phyloP scores from a whole-genome alignment of 306 rosid genomes.

The Trifolium dubium region DNA sequence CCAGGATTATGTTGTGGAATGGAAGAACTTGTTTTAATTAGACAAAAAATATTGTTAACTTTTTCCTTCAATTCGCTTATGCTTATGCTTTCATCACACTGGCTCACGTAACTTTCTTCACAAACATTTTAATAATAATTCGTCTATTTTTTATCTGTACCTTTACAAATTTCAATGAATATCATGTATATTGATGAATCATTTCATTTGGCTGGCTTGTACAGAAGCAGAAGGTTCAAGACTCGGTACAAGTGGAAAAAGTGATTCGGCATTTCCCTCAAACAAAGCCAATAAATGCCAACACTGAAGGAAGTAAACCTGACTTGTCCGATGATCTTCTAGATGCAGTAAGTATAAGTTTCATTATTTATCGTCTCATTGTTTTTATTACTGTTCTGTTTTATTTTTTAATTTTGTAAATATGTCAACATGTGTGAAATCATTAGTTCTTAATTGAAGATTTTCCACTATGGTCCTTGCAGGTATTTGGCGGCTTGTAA shows the following conservation, averaged over 20 bases:
- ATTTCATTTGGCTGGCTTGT: slow-evolving; percentile 31
- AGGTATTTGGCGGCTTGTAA: slow-evolving; percentile 78
- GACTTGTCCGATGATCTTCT: slow-evolving; percentile 61
- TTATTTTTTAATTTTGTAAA: neutral
- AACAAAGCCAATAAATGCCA: slow-evolving; percentile 59
- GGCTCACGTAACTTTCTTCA: slow-evolving; percentile 13
- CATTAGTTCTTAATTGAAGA: slow-evolving; percentile 15
- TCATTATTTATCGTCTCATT: slow-evolving; percentile 12
- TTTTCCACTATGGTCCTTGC: slow-evolving; percentile 33
- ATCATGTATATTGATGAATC: slow-evolving; percentile 22
- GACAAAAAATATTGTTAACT: neutral
- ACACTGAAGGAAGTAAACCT: slow-evolving; percentile 45
- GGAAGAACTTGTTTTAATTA: neutral
- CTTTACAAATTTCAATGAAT: slow-evolving; percentile 19
- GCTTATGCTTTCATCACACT: slow-evolving; percentile 11
- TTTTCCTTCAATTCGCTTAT: slow-evolving; percentile 24
- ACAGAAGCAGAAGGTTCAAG: slow-evolving; percentile 80
- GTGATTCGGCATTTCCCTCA: slow-evolving; percentile 74
- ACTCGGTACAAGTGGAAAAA: slow-evolving; percentile 49
- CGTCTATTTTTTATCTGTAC: neutral
- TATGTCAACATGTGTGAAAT: neutral
- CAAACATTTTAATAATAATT: slow-evolving; percentile 2
- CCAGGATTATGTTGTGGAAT: neutral
- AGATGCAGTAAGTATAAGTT: slow-evolving; percentile 63
- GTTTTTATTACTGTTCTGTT: neutral